Evolutionary conservation across 192 early-diverging fungal genomes (phyloP), one percentile per base, ranked within the genome.

Genomic region (Coemansia sp.): DNA sequence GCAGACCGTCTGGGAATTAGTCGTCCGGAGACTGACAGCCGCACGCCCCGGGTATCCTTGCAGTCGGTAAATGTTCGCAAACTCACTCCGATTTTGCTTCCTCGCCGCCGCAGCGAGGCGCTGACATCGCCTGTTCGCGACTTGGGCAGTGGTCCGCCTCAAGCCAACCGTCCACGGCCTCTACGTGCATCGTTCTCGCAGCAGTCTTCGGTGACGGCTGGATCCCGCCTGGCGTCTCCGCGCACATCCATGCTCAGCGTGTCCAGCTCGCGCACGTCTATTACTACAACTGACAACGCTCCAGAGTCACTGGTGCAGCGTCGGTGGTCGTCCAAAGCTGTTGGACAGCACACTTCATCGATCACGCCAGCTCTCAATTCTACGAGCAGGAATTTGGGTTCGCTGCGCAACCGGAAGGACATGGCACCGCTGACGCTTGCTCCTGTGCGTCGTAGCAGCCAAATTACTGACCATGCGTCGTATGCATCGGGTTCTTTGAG

Each of bases 321-420:
- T 14, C 53, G 53, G 15, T 29, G 11, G 53, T 55, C 53, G 29
- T 24, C n/a, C 27, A 55, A 55, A 25, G 9, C 23, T 3, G 29
- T 25, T 12, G 5, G 15, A 6, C 6, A 25, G 24, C n/a, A 14
- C 29, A 25, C 29, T 32, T 1, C 32, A n/a, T 14, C 52, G 8
- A 29, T 25, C n/a, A n/a, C 53, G 4, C 12, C 15, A 11, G 15
- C 41, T n/a, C 14, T n/a, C 3, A 15, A 3, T 43, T 11, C 41
- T 43, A n/a, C 41, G 3, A 43, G 41, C 41, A 43, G 15, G 14
- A 10, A 43, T 2, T n/a, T 29, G 10, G 53, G 35, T 4, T 59
- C 57, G 37, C 39, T 62, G 67, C 67, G 67, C 21, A 62, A 45
- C 22, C 52, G 60, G 8, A 60, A 60, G 27, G 67, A 69, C 7